Percentiles rank a stretch among this genome's conserved stretches.
phyloP scores from a whole-genome alignment of 345 rosid genomes.

The Eucalyptus curtisii region DNA sequence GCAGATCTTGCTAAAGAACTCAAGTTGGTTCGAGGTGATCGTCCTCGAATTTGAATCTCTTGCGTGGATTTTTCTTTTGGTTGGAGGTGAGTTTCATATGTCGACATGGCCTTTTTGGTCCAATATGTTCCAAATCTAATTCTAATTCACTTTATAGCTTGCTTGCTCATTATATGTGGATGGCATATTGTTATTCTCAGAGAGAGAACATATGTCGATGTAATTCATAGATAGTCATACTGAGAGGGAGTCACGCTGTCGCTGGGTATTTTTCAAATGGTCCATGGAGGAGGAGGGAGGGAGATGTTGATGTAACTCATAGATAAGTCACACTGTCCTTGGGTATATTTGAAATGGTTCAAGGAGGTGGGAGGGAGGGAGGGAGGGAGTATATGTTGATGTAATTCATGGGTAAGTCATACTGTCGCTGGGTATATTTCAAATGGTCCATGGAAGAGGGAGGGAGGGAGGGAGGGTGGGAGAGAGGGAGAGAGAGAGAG shows the following conservation, averaged over 20 bases:
- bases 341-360: not conserved
- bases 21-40: not conserved
- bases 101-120: not conserved
- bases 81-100: conserved; percentile 32
- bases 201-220: too few species aligned
- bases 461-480: too few species aligned
- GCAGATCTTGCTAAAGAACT: conserved; percentile 35
- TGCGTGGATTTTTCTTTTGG: conserved; percentile 79
- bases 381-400: too few species aligned
- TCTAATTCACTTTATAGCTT: not conserved
- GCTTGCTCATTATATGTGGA: not conserved
- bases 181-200: not conserved
- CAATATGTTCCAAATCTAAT: not conserved
- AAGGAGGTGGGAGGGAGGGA: not conserved
- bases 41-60: conserved; percentile 24
- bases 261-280: too few species aligned
- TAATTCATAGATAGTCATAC: too few species aligned
- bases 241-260: too few species aligned
- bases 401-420: too few species aligned
- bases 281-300: too few species aligned
- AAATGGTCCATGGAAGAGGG: too few species aligned
- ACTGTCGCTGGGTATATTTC: too few species aligned
- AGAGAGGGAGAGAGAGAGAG: too few species aligned
- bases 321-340: not conserved
- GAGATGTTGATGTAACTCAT: too few species aligned